phyloP scores from a whole-genome alignment of 331 rosid species.

The Arachis monticola region DNA sequence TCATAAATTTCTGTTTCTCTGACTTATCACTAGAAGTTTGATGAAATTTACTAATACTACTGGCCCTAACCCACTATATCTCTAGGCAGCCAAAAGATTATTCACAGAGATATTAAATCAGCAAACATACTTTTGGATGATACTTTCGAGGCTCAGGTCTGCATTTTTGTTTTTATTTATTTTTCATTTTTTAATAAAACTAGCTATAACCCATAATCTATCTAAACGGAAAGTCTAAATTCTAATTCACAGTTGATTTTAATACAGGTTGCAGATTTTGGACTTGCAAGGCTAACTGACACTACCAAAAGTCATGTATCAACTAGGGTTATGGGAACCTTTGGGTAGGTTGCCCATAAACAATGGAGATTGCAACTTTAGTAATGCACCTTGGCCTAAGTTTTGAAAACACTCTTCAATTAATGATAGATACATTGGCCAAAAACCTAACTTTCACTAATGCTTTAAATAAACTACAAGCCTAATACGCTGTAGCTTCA shows the following conservation, averaged over 20 bases:
- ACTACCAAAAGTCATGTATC: conserved; percentile 79
- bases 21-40: conserved; percentile 1
- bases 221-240: conserved; percentile 11
- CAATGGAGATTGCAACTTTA: conserved; percentile 17
- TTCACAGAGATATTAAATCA: conserved; percentile 96
- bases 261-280: conserved; percentile 94
- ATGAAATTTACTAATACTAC: conserved; percentile 2
- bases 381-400: background rate
- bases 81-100: conserved; percentile 91
- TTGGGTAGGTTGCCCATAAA: conserved; percentile 68
- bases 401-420: conserved; percentile 10
- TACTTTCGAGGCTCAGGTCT: conserved; percentile 80
- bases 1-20: background rate
- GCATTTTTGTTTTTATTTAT: background rate
- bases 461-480: conserved; percentile 1
- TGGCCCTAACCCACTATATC: conserved; percentile 27
- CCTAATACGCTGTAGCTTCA: conserved; percentile 23
- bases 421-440: background rate
- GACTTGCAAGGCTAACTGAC: conserved; percentile 84
- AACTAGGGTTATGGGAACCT: conserved; percentile 97
- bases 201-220: background rate
- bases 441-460: conserved; percentile 4
- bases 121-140: conserved; percentile 91
- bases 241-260: conserved; percentile 39
- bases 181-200: background rate